Conservation (phyloP, 108 stramenopile species). For the Skeletonema menzelii region DNA sequence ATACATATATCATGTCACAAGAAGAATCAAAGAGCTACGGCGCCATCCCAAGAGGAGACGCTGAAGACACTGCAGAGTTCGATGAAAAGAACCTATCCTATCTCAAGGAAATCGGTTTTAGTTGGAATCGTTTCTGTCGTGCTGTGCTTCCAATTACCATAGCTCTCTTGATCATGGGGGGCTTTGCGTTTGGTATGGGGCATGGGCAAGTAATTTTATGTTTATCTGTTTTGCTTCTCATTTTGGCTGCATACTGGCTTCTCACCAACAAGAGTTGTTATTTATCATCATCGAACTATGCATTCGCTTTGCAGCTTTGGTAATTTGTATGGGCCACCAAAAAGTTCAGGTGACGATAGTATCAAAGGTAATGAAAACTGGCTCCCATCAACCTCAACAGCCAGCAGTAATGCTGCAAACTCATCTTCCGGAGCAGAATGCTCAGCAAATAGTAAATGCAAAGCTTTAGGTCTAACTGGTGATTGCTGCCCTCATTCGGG, state of each 20-base stretch:
- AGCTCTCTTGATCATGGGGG: conserved; percentile 41
- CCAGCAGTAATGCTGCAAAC: not conserved
- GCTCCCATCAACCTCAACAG: not conserved
- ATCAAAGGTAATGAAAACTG: conserved; percentile 13
- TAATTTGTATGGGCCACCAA: conserved; percentile 35
- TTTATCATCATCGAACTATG: not conserved
- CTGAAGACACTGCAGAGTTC: conserved; percentile 18
- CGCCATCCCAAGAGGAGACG: conserved; percentile 15
- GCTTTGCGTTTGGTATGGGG: conserved; percentile 44
- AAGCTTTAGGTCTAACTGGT: conserved; percentile 14
- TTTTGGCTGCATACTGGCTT: not conserved
- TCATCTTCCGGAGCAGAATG: conserved; percentile 9
- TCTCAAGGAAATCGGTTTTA: conserved; percentile 69
- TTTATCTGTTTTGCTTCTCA: not conserved
- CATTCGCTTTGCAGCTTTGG: conserved; percentile 15
- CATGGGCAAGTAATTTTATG: conserved; percentile 38
- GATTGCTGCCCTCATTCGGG: conserved; percentile 38
- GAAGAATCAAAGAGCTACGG: conserved; percentile 21
- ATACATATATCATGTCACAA: not conserved
- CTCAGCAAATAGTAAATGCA: conserved; percentile 26
- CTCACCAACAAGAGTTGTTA: not conserved
- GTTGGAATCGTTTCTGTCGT: conserved; percentile 37
- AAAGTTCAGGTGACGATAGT: conserved; percentile 12
- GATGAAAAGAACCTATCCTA: conserved; percentile 43
- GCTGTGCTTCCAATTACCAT: conserved; percentile 32